phyloP scores from a whole-genome alignment of 306 rosid genomes.

The Sicyos edulis region DNA sequence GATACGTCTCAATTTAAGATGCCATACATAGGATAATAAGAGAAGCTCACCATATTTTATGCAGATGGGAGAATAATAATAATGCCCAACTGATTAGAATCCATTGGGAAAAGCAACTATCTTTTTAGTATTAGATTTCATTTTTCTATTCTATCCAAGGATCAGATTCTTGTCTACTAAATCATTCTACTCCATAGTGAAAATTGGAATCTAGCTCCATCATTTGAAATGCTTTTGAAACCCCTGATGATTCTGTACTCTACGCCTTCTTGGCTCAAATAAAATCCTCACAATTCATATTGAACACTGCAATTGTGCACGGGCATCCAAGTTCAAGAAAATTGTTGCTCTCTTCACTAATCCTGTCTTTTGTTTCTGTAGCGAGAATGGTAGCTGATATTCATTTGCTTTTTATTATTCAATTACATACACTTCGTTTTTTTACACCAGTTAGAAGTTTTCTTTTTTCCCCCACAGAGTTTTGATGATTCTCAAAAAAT shows the following conservation, averaged over 20 bases:
- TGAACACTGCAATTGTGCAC: neutral
- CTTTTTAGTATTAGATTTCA: neutral
- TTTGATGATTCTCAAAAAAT: constrained; percentile 24
- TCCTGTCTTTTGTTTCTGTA: constrained; percentile 1
- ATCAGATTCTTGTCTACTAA: constrained; percentile 29
- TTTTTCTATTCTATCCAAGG: constrained; percentile 9
- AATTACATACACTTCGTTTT: neutral
- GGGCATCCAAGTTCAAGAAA: neutral
- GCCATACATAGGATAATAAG: neutral
- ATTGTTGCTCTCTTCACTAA: neutral
- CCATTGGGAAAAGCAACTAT: neutral
- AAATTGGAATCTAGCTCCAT: constrained; percentile 13
- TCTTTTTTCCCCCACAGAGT: neutral
- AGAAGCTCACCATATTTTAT: neutral
- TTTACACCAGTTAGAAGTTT: constrained; percentile 1
- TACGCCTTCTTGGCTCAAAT: constrained; percentile 1
- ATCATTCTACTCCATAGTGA: constrained; percentile 29
- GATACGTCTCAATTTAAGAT: neutral
- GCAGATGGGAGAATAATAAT: constrained; percentile 11
- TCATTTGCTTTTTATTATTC: constrained; percentile 6
- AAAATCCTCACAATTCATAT: constrained; percentile 2
- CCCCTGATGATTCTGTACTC: constrained; percentile 10
- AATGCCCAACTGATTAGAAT: constrained; percentile 2
- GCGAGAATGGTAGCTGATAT: constrained; percentile 16
- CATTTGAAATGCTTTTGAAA: constrained; percentile 15